phyloP scores from a whole-genome alignment of 805 yeast genomes.

The Metschnikowia amazonensis region DNA sequence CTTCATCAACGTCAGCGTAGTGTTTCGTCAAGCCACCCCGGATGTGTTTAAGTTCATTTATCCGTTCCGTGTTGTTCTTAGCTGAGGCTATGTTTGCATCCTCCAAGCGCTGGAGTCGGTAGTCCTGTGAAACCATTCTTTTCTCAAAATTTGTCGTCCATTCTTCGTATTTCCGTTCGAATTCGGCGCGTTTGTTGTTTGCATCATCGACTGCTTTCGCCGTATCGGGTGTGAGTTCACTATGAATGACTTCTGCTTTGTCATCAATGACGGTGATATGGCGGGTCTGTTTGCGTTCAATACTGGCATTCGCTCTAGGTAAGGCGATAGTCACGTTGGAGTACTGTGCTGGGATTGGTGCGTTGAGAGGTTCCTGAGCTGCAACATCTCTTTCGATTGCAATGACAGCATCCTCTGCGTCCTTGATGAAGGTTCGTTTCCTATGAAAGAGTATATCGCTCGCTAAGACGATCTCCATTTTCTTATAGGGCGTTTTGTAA shows the following conservation, averaged over 20 bases:
- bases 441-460: too few species aligned
- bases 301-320: too few species aligned
- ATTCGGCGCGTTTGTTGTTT: background rate
- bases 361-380: background rate
- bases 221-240: background rate
- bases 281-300: background rate
- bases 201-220: background rate
- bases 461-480: too few species aligned
- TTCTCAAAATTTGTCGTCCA: background rate
- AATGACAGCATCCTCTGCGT: background rate
- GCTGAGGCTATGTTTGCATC: background rate
- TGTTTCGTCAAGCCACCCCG: background rate
- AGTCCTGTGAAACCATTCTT: background rate
- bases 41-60: background rate
- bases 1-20: background rate
- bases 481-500: too few species aligned
- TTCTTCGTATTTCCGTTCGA: background rate
- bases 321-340: too few species aligned
- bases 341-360: too few species aligned
- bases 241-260: background rate
- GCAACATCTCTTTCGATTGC: background rate
- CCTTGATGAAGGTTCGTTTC: background rate
- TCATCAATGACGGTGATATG: background rate
- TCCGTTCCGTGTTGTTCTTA: background rate
- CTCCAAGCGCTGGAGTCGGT: background rate